Base-by-base conservation (phyloP, 805 yeast genomes). In the Candida xiaguanensis region DNA sequence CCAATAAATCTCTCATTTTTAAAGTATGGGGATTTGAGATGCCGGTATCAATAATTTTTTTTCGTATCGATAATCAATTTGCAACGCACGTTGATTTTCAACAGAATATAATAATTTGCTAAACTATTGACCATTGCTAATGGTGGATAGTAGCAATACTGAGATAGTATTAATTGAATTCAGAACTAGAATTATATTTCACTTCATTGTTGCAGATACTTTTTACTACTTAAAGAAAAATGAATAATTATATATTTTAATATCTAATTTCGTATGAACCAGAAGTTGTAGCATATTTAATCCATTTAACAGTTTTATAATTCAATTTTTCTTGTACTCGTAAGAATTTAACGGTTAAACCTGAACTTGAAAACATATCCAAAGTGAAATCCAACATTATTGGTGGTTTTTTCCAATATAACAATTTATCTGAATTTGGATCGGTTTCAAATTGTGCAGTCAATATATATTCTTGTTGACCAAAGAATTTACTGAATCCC, bases 241-340 rank as follows among this genome's bases (percentile, higher is more conserved):
- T n/a, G n/a, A n/a, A n/a, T n/a, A n/a, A n/a, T n/a, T n/a, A n/a
- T n/a, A n/a, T n/a, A n/a, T n/a, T n/a, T n/a, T n/a, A 83, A 46
- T 80, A 80, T 40, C 97, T 69, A 8, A 87, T 72, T 45, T 90
- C 96, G 50, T 86, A 89, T 5, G 84, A 75, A 0, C 95, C 96
- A 0, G 91, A 80, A 44, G 73, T 76, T 1, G 91, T 73, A 12
- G 75, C 56, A 56, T 91, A 91, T 50, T 85, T 78, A 24, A 90
- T 95, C 95, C 95, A 88, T 56, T 90, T 91, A 16, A 85, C 78
- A 0, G 95, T 80, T 19, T 74, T 66, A 61, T 87, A 86, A 39
- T 76, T 76, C 7, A 51, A 62, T 51, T 58, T 72, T 63, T 64
- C 90, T 72, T 44, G 65, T 4, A 91, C 82, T 53, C 77, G 79